phyloP scores from a whole-genome alignment of 331 rosid genomes.

The Prunus yedoensis region DNA sequence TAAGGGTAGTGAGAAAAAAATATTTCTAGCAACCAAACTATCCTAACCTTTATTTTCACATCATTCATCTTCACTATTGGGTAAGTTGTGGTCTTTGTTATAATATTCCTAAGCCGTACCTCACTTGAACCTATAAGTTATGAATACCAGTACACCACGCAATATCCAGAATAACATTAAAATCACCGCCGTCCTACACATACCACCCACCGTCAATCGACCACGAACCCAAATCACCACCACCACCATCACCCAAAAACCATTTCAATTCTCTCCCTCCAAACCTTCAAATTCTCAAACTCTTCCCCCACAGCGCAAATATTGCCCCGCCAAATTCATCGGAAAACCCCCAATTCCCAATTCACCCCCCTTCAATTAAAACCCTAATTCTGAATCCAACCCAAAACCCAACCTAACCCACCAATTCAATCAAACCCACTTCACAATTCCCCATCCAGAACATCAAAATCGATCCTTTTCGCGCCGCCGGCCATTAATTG shows the following conservation, averaged over 20 bases:
- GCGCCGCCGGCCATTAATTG: constrained; percentile 10
- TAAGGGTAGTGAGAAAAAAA: no score
- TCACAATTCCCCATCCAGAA: background rate
- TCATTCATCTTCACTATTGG: no score
- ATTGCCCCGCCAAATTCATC: background rate
- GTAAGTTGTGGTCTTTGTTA: no score
- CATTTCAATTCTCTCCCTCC: background rate
- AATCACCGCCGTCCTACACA: background rate
- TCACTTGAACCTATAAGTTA: background rate
- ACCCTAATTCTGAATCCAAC: constrained; percentile 8
- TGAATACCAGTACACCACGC: background rate
- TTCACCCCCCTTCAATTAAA: background rate
- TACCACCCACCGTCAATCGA: background rate
- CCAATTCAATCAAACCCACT: background rate
- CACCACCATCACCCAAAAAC: constrained; percentile 1
- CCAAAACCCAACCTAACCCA: background rate
- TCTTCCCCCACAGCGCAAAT: background rate
- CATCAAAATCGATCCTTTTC: constrained; percentile 5
- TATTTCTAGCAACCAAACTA: no score
- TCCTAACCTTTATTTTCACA: no score
- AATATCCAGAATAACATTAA: no score
- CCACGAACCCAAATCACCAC: background rate
- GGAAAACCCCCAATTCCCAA: background rate
- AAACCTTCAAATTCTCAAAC: background rate
- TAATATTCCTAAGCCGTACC: background rate